Conservation (phyloP, 1,139 yeast species). For the Blastobotrys capitulatus region DNA sequence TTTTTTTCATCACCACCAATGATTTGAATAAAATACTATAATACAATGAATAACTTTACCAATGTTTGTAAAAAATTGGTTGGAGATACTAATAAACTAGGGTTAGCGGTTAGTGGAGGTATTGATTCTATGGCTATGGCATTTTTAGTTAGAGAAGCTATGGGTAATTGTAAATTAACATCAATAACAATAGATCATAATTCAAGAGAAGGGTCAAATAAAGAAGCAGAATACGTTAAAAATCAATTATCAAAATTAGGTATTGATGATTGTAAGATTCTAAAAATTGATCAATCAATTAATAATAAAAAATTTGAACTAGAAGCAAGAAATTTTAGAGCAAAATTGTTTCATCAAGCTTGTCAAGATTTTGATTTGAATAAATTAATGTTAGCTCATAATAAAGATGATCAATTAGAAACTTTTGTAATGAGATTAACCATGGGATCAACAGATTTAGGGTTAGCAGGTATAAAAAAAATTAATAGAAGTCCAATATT, state of each 20-base stretch:
- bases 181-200: slow-evolving; percentile 59
- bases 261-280: slow-evolving; percentile 37
- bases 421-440: slow-evolving; percentile 55
- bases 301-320: slow-evolving; percentile 19
- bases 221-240: slow-evolving; percentile 46
- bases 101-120: slow-evolving; percentile 67
- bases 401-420: slow-evolving; percentile 65
- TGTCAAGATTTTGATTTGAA: slow-evolving; percentile 32
- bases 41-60: not conserved
- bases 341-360: slow-evolving; percentile 37
- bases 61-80: not conserved
- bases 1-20: too few relatives aligned
- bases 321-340: slow-evolving; percentile 43
- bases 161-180: slow-evolving; percentile 32
- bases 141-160: slow-evolving; percentile 36
- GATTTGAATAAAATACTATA: too few relatives aligned
- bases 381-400: slow-evolving; percentile 58
- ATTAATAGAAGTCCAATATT: slow-evolving; percentile 23
- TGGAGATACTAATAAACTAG: slow-evolving; percentile 20
- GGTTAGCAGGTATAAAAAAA: slow-evolving; percentile 42
- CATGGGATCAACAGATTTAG: slow-evolving; percentile 53
- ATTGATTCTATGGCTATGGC: slow-evolving; percentile 73
- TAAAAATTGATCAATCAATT: slow-evolving; percentile 34
- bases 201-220: slow-evolving; percentile 42
- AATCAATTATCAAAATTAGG: slow-evolving; percentile 37